Evolutionary conservation across 1,284 basidiomycete species (phyloP), one percentile per base, ranked within the genome.

Genomic region (Dichomitus squalens): DNA sequence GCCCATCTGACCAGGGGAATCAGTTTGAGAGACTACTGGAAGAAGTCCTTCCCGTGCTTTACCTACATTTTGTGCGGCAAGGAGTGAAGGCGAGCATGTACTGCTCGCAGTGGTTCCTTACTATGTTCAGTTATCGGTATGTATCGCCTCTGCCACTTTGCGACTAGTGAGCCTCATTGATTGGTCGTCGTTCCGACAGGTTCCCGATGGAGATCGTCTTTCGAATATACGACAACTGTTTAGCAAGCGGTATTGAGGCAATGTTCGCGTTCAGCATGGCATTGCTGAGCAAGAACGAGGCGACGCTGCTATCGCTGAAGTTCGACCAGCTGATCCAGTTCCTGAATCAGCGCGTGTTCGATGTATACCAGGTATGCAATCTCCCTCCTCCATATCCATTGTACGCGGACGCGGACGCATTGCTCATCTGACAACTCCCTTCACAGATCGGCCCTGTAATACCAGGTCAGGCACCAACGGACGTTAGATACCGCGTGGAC

Each of bases 51-150:
- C 96, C 96, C 3, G 88, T 96, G 7, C 77, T 99, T 7, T 91
- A 98, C 70, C 77, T 94, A 18, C 97, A 98, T 74, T 90, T 99
- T 66, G 76, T 95, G 31, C 85, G 96, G 41, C 92, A 97, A 73
- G 96, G 96, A 33, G 79, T 98, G 69, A 97, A 96, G 73, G 95
- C 93, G 49, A 95, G 91, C 75, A 98, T 98, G 95, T 99, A 92
- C 70, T 91, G 88, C 67, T 95, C 92, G 16, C 95, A 98, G 69
- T 99, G 97, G 96, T 98, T 98, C 75, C 82, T 99, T 72, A 99
- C 96, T 0, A 80, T 99, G 70, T 99, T 98, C 77, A 94, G 93
- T 66, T 96, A 95, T 73, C 85, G 92, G 92, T 89, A 68, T 65
- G 83, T 72, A n/a, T 23, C 25, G 12, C 11, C 16, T 8, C 7